Percentiles rank a stretch among this genome's conserved stretches.
Evolutionary conservation across 768 basidiomycete genomes (phyloP).

Genomic region (Trichaptum fuscoviolaceum): DNA sequence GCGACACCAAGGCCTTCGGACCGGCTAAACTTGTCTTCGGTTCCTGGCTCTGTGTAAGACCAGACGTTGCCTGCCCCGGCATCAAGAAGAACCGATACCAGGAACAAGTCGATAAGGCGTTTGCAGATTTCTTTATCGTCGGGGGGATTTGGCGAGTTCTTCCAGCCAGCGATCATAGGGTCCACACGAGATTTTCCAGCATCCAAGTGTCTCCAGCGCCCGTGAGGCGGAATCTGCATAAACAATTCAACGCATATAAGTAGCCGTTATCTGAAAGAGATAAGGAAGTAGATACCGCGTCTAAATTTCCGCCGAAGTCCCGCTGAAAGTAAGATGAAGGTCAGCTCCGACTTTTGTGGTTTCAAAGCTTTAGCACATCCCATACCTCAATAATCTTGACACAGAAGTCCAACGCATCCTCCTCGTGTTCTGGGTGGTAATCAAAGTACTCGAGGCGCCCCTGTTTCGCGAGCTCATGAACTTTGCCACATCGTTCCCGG

Average conservation of each 20-base stretch:
- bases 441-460: conserved; percentile 82
- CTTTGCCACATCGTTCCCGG: conserved; percentile 74
- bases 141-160: conserved; percentile 31
- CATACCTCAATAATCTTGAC: conserved; percentile 71
- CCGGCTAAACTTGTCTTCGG: conserved; percentile 49
- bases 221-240: conserved; percentile 75
- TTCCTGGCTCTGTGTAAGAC: conserved; percentile 62
- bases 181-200: conserved; percentile 58
- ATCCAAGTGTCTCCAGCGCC: conserved; percentile 88
- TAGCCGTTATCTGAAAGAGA: conserved; percentile 1
- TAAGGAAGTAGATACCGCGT: conserved; percentile 38
- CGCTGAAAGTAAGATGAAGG: conserved; percentile 38
- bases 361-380: conserved; percentile 10
- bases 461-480: conserved; percentile 70
- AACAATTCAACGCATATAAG: neutral
- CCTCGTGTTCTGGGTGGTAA: conserved; percentile 75
- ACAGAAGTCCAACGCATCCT: conserved; percentile 67
- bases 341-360: conserved; percentile 5
- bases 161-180: conserved; percentile 57
- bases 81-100: conserved; percentile 88
- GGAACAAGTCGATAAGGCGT: conserved; percentile 82
- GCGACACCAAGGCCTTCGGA: conserved; percentile 88
- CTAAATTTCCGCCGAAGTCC: conserved; percentile 71
- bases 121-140: conserved; percentile 57
- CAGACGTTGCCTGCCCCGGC: conserved; percentile 87